A percentile compares a stretch with the other conserved stretches of the same genome.
These are phyloP conservation scores for Fraxinus dipetala DNA, from an alignment of 305 asterid species.

Conservation along the genomic window DNA sequence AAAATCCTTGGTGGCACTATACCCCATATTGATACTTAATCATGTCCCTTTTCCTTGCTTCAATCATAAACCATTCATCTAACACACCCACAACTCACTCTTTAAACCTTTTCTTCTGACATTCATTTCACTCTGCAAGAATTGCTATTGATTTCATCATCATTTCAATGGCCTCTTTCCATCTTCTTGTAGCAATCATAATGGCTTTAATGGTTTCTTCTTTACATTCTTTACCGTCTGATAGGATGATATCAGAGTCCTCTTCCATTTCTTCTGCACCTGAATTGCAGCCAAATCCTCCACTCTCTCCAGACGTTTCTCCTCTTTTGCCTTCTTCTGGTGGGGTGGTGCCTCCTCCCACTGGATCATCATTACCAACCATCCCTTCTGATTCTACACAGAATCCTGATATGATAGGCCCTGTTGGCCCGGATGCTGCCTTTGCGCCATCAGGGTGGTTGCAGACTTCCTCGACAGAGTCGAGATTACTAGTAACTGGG, in stretches of 20 bases:
- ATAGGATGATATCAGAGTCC: slow-evolving; percentile 10
- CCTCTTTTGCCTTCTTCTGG: slow-evolving; percentile 76
- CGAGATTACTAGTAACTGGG: slow-evolving; percentile 13
- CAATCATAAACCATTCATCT: slow-evolving; percentile 12
- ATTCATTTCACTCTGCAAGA: slow-evolving; percentile 11
- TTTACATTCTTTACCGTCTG: slow-evolving; percentile 31
- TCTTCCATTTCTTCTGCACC: slow-evolving; percentile 50
- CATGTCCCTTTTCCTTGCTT: neutral
- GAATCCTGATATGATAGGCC: slow-evolving; percentile 46
- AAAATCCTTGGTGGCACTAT: slow-evolving; percentile 29
- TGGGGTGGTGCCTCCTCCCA: slow-evolving; percentile 32
- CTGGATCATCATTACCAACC: slow-evolving; percentile 50
- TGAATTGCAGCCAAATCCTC: slow-evolving; percentile 44
- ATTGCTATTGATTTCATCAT: slow-evolving; percentile 36
- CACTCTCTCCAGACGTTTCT: slow-evolving; percentile 65
- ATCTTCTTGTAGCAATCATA: slow-evolving; percentile 29
- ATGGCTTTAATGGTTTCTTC: slow-evolving; percentile 29
- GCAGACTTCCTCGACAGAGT: slow-evolving; percentile 47
- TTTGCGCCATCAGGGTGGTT: slow-evolving; percentile 46
- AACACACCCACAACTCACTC: slow-evolving; percentile 16
- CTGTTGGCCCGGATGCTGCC: slow-evolving; percentile 56
- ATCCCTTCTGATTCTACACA: slow-evolving; percentile 67
- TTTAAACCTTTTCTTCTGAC: slow-evolving; percentile 1
- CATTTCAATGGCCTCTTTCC: slow-evolving; percentile 48
- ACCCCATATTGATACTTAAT: slow-evolving; percentile 38